Percentiles rank a stretch among this genome's conserved stretches.
Conservation (phyloP, 2,329 filamentous ascomycete genomes). For the Helotiales sp. region DNA sequence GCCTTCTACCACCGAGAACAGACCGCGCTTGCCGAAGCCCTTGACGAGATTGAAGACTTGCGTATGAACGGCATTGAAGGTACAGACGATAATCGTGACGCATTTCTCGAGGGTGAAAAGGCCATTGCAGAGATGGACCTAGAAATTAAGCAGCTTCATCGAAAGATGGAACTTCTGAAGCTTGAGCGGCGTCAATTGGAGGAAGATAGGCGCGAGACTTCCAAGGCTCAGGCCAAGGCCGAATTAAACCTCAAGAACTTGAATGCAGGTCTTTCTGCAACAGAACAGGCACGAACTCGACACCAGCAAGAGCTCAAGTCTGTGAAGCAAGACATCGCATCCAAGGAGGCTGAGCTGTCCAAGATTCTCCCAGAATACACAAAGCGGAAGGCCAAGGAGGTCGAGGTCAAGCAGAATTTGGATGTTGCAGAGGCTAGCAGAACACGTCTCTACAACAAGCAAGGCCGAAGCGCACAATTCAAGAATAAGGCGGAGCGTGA, state of each 20-base stretch:
- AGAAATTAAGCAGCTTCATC: conserved; percentile 76
- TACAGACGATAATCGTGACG: conserved; percentile 76
- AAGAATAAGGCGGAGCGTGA: conserved; percentile 87
- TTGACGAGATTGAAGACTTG: conserved; percentile 81
- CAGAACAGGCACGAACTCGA: conserved; percentile 69
- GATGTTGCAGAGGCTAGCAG: conserved; percentile 74
- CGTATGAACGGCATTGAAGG: conserved; percentile 81
- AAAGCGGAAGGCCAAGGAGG: conserved; percentile 71
- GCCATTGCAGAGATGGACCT: conserved; percentile 74
- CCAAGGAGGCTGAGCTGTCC: conserved; percentile 75
- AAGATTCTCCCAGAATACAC: conserved; percentile 77
- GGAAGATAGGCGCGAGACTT: conserved; percentile 80
- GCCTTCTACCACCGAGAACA: conserved; percentile 92
- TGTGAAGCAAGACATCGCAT: conserved; percentile 71
- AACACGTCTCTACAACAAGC: conserved; percentile 85
- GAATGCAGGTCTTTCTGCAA: conserved; percentile 76
- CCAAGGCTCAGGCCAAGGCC: conserved; percentile 77
- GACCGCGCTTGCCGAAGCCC: conserved; percentile 69
- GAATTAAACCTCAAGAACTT: conserved; percentile 84
- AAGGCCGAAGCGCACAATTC: conserved; percentile 85
- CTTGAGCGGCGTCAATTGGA: conserved; percentile 87
- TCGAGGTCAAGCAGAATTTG: conserved; percentile 67
- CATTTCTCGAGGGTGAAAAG: conserved; percentile 77
- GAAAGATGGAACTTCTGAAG: conserved; percentile 79
- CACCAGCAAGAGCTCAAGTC: conserved; percentile 71